Evolutionary conservation across 495 filamentous ascomycete genomes (phyloP), one percentile per base, ranked within the genome.

Genomic region (Neurospora sp.): DNA sequence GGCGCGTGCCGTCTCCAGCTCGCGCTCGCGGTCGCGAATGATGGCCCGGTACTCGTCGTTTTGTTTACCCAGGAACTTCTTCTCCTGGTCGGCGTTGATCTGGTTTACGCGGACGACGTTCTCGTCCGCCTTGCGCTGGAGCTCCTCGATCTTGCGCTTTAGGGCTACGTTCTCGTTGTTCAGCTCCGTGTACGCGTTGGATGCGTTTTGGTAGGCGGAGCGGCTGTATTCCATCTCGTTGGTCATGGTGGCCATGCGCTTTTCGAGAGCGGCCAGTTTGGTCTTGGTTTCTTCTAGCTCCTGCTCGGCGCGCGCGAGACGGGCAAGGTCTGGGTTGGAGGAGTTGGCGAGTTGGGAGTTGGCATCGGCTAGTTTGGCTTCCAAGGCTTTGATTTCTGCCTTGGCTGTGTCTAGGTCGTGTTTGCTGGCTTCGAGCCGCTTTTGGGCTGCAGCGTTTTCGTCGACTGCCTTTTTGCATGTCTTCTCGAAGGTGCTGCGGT

Each of bases 191-290:
- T 85, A 86, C 0, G 82, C 81, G 18, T 82, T 88, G 16, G 90
- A 91, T 1, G 90, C 89, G 41, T 84, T 82, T 71, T 93, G 90
- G 73, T 93, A 94, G 41, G 87, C 83, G 20, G 85, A 82, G 62
- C 90, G 87, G 41, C 84, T 84, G 78, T 90, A 93, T 16, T 92
- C 91, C 31, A 81, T 76, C 14, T 90, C 87, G 18, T 76, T 80
- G 39, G 83, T 75, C 1, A 74, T 40, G n/a, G 38, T 72, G 5
- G 77, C 74, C n/a, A 83, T 16, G 41, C 85, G 88, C 79, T 83
- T 86, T 73, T 90, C 85, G 10, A 82, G 77, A 4, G 62, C 70
- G 7, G 88, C 76, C 0, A 83, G 62, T 59, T 79, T 78, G 38
- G 70, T 69, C 12, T 77, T 78, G 1, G 77, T 77, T 6, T 80